A percentile compares a stretch with the other conserved stretches of the same genome.
Evolutionary conservation across 1,284 basidiomycete genomes (phyloP).

Genomic region (Apiotrichum sp.): DNA sequence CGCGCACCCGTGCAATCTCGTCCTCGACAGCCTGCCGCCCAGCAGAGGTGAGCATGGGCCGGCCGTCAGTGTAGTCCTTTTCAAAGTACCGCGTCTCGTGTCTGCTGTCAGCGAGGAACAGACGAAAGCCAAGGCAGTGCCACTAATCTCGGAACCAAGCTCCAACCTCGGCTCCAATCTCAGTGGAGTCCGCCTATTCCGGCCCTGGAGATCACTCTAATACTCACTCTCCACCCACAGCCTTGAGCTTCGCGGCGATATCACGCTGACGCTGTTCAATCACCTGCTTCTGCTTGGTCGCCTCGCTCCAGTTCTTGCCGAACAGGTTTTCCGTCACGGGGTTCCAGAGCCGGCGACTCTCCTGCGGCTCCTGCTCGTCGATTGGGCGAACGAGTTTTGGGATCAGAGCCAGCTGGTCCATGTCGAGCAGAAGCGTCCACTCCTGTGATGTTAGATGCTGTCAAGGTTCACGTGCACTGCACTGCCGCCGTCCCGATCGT

Average conservation of each 20-base stretch:
- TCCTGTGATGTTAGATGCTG: slow-evolving; percentile 47
- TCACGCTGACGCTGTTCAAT: slow-evolving; percentile 89
- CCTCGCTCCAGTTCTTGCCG: slow-evolving; percentile 80
- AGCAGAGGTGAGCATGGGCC: slow-evolving; percentile 63
- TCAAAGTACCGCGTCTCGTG: slow-evolving; percentile 78
- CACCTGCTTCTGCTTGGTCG: slow-evolving; percentile 74
- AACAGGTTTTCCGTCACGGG: slow-evolving; percentile 70
- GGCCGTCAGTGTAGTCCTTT: slow-evolving; percentile 63
- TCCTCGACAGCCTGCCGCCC: slow-evolving; percentile 65
- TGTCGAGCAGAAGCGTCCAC: slow-evolving; percentile 66
- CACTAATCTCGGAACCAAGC: no score
- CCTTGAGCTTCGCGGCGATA: slow-evolving; percentile 72
- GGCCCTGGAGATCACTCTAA: no score
- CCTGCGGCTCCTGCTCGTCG: slow-evolving; percentile 67
- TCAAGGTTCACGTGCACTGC: not conserved
- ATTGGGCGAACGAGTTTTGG: slow-evolving; percentile 81
- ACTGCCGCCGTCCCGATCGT: not conserved
- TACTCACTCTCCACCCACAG: slow-evolving; percentile 67
- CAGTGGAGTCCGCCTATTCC: no score
- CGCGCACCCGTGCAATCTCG: slow-evolving; percentile 51
- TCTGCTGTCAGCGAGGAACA: slow-evolving; percentile 47
- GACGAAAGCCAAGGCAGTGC: not conserved
- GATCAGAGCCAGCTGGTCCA: slow-evolving; percentile 66
- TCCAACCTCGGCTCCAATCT: no score
- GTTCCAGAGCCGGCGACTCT: slow-evolving; percentile 86